Percentiles rank a stretch among this genome's conserved stretches.
These are phyloP conservation scores for Hypseocharis bilobata DNA, from an alignment of 441 rosid genomes.

Conservation along the genomic window DNA sequence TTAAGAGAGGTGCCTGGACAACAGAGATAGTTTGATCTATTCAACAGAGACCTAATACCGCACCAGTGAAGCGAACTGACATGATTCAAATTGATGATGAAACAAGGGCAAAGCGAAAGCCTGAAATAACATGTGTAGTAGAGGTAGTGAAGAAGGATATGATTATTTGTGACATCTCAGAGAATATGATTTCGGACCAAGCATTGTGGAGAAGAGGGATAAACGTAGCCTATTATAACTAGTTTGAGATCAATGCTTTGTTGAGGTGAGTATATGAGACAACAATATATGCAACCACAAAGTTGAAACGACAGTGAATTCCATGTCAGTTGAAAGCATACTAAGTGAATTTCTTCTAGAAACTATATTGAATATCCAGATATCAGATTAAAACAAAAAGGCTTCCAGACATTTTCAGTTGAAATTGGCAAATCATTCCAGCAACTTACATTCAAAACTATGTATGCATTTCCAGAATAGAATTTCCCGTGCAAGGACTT, in stretches of 20 bases:
- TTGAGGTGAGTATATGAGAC: neutral
- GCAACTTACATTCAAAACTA: conserved; percentile 52
- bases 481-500: conserved; percentile 60
- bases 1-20: neutral
- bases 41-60: neutral
- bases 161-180: neutral
- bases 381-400: neutral
- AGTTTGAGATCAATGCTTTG: neutral
- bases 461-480: conserved; percentile 55
- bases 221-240: neutral
- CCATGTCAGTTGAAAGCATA: neutral
- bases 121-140: neutral
- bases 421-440: neutral
- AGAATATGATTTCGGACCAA: neutral
- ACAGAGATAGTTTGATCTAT: neutral
- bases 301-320: neutral
- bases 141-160: neutral
- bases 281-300: neutral
- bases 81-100: neutral
- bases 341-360: neutral
- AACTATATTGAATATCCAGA: neutral
- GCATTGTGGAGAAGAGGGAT: conserved; percentile 7
- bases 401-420: neutral
- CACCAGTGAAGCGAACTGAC: neutral
- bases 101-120: neutral